Evolutionary conservation across 768 basidiomycete species (phyloP).

Genomic region (Lepiota venenata): DNA sequence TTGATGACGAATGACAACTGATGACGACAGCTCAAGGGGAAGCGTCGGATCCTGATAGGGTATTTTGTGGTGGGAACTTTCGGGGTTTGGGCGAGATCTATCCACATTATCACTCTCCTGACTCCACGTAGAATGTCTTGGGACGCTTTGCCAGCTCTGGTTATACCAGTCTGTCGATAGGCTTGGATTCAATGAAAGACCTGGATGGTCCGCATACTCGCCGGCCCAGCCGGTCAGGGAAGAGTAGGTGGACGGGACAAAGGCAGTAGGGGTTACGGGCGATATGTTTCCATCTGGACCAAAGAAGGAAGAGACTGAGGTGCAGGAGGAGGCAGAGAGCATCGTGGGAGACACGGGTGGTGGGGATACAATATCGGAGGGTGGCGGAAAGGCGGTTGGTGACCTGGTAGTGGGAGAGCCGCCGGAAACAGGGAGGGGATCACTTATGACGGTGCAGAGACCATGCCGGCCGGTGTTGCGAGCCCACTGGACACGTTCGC

Average conservation of each 20-base stretch:
- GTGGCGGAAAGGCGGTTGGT: conserved; percentile 15
- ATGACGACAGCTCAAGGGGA: not conserved
- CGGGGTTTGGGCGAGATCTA: conserved; percentile 1
- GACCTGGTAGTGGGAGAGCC: conserved; percentile 16
- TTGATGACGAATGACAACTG: not conserved
- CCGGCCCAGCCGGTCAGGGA: conserved; percentile 37
- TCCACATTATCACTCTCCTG: conserved; percentile 1
- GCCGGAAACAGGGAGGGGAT: conserved; percentile 19
- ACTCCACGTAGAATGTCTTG: not conserved
- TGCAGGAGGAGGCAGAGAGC: conserved; percentile 16
- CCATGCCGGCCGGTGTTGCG: conserved; percentile 18
- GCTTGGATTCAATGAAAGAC: not conserved
- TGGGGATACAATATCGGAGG: conserved; percentile 16
- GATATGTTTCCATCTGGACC: not conserved
- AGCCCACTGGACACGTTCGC: conserved; percentile 22
- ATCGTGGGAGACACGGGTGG: conserved; percentile 13
- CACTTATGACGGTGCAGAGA: conserved; percentile 21
- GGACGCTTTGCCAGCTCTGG: not conserved
- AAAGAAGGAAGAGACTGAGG: conserved; percentile 5
- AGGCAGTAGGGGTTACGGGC: conserved; percentile 15
- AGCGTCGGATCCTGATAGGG: conserved; percentile 2
- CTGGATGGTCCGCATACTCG: conserved; percentile 20
- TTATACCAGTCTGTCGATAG: not conserved
- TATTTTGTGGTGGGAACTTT: conserved; percentile 5
- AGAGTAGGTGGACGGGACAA: conserved; percentile 28